These are phyloP conservation scores for Botrytis hyacinthi DNA, from an alignment of 2,329 filamentous ascomycete genomes.

Conservation along the genomic window DNA sequence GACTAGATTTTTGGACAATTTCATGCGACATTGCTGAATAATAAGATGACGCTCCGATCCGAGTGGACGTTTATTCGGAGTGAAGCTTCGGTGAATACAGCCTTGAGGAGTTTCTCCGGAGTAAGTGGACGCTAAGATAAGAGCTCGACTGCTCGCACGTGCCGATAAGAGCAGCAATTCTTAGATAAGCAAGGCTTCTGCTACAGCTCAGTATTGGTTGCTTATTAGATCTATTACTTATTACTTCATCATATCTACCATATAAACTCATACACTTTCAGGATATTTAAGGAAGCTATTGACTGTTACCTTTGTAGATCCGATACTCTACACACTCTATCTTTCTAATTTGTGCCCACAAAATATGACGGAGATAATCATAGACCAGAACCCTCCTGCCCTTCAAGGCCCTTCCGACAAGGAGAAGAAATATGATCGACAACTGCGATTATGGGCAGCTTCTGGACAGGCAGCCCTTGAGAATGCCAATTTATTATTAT, in stretches of 20 bases:
- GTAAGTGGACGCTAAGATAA: slow-evolving; percentile 12
- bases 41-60: background rate
- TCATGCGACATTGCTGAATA: slow-evolving; percentile 6
- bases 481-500: slow-evolving; percentile 82
- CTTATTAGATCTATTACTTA: no score
- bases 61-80: background rate
- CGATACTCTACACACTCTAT: no score
- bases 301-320: background rate
- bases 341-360: no score
- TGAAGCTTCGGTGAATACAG: background rate
- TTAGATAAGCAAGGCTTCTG: slow-evolving; percentile 21
- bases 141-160: background rate
- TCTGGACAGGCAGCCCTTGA: slow-evolving; percentile 88
- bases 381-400: slow-evolving; percentile 42
- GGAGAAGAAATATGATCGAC: slow-evolving; percentile 84
- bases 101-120: background rate
- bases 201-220: background rate
- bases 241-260: background rate
- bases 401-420: slow-evolving; percentile 57
- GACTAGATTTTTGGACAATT: background rate
- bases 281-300: background rate
- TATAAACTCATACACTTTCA: background rate
- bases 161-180: slow-evolving; percentile 6
- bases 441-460: slow-evolving; percentile 92
- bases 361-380: slow-evolving; percentile 35